Evolutionary conservation across 148 eudicot species (phyloP).

Genomic region (Rhododendron kiyosumense): DNA sequence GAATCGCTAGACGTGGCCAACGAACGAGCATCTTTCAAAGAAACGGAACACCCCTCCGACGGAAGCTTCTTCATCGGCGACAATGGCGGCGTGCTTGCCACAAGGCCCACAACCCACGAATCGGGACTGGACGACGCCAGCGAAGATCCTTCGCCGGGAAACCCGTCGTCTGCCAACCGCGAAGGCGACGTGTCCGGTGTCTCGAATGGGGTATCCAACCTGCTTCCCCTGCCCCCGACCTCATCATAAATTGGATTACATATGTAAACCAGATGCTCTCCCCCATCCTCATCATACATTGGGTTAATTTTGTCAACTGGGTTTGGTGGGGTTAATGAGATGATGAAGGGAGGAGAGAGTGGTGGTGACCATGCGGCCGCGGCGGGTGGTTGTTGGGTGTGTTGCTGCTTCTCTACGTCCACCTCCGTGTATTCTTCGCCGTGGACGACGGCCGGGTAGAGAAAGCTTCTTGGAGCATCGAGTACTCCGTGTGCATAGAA

Average conservation of each 20-base stretch:
- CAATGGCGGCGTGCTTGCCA: slow-evolving; percentile 31
- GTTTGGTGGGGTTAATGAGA: neutral
- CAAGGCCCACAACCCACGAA: neutral
- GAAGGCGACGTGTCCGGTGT: slow-evolving; percentile 81
- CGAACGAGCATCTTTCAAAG: slow-evolving; percentile 43
- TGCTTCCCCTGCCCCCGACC: slow-evolving; percentile 8
- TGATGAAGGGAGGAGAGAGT: slow-evolving; percentile 18
- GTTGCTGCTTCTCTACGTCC: slow-evolving; percentile 27
- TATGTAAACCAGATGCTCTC: slow-evolving; percentile 48
- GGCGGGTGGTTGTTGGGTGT: slow-evolving; percentile 10
- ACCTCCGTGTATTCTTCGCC: slow-evolving; percentile 14
- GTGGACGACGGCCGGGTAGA: slow-evolving; percentile 47
- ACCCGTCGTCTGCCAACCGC: slow-evolving; percentile 28
- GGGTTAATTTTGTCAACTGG: slow-evolving; percentile 2
- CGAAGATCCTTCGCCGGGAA: slow-evolving; percentile 12
- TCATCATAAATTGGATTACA: slow-evolving; percentile 70
- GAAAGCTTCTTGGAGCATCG: slow-evolving; percentile 59
- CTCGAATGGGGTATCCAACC: slow-evolving; percentile 60
- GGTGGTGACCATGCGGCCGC: slow-evolving; percentile 19
- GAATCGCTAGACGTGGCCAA: slow-evolving; percentile 44
- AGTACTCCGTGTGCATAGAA: slow-evolving; percentile 67
- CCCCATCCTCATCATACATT: neutral
- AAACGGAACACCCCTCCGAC: slow-evolving; percentile 44
- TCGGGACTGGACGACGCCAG: neutral
- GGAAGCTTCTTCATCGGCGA: slow-evolving; percentile 69